Conservation (phyloP, 768 basidiomycete species). For the Tephrocybe rancida region DNA sequence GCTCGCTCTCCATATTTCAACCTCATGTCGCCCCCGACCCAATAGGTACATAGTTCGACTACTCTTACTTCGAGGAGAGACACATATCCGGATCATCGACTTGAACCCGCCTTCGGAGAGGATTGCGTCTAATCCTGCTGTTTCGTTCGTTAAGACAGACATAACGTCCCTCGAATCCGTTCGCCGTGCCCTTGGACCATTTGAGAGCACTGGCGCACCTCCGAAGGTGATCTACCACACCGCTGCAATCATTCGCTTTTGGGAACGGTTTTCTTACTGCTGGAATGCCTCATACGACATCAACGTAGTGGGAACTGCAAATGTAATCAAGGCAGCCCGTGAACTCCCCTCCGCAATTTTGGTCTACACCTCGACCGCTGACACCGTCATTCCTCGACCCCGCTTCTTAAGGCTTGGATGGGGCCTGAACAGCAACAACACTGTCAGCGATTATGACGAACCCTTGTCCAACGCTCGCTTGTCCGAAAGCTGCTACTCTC, state of each 20-base stretch:
- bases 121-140: slow-evolving; percentile 24
- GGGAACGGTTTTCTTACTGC: slow-evolving; percentile 46
- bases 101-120: slow-evolving; percentile 25
- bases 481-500: slow-evolving; percentile 50
- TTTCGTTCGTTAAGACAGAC: slow-evolving; percentile 31
- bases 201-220: slow-evolving; percentile 42
- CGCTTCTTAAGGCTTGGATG: slow-evolving; percentile 32
- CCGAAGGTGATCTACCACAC: slow-evolving; percentile 56
- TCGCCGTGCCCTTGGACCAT: slow-evolving; percentile 25
- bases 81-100: slow-evolving; percentile 32
- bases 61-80: slow-evolving; percentile 35
- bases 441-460: slow-evolving; percentile 51
- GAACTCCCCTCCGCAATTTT: slow-evolving; percentile 41
- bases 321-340: slow-evolving; percentile 47
- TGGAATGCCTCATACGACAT: slow-evolving; percentile 46
- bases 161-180: slow-evolving; percentile 31
- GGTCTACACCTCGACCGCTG: slow-evolving; percentile 46
- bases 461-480: slow-evolving; percentile 37
- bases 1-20: not conserved
- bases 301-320: slow-evolving; percentile 50
- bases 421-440: slow-evolving; percentile 17
- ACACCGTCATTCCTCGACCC: slow-evolving; percentile 43
- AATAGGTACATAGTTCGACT: slow-evolving; percentile 33
- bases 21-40: not conserved
- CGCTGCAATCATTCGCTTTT: slow-evolving; percentile 59